Percentiles rank a stretch among this genome's conserved stretches.
phyloP scores from a whole-genome alignment of 2,329 filamentous ascomycete species.

The Cladosporium phlei region DNA sequence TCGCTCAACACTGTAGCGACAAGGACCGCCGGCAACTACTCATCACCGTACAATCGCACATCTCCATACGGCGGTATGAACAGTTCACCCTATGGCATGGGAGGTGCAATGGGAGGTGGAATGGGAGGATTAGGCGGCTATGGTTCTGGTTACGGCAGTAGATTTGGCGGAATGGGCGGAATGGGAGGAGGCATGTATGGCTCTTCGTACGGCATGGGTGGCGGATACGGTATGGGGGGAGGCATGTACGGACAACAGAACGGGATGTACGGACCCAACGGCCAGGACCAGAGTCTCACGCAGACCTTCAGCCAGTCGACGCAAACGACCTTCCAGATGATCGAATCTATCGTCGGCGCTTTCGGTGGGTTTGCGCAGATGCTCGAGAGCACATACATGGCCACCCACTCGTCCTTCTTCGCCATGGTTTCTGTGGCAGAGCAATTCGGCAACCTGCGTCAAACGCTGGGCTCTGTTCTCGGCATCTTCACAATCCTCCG shows the following conservation, averaged over 20 bases:
- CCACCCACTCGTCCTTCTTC: conserved; percentile 97
- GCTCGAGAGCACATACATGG: conserved; percentile 99
- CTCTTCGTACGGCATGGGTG: conserved; percentile 27
- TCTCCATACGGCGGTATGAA: conserved; percentile 42
- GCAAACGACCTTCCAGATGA: conserved; percentile 94
- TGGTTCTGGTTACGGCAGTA: conserved; percentile 17
- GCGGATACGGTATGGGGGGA: conserved; percentile 30
- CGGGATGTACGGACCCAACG: conserved; percentile 57
- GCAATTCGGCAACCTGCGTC: conserved; percentile 88
- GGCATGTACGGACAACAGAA: conserved; percentile 40
- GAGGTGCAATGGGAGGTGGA: conserved; percentile 40
- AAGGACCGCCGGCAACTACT: conserved; percentile 78
- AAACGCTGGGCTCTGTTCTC: conserved; percentile 86
- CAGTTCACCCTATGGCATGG: conserved; percentile 45
- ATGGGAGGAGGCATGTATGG: conserved; percentile 31
- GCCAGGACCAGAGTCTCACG: conserved; percentile 91
- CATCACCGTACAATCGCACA: conserved; percentile 43
- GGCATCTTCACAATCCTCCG: conserved; percentile 95
- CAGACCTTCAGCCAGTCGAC: conserved; percentile 93
- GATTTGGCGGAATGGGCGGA: conserved; percentile 18
- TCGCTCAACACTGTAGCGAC: conserved; percentile 76
- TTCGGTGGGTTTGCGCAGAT: conserved; percentile 98
- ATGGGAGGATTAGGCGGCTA: conserved; percentile 20
- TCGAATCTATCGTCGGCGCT: conserved; percentile 91
- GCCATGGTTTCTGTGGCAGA: conserved; percentile 98